A percentile compares a stretch with the other conserved stretches of the same genome.
Conservation (phyloP, 2,329 filamentous ascomycete genomes). For the Sordariomycetes sp. region DNA sequence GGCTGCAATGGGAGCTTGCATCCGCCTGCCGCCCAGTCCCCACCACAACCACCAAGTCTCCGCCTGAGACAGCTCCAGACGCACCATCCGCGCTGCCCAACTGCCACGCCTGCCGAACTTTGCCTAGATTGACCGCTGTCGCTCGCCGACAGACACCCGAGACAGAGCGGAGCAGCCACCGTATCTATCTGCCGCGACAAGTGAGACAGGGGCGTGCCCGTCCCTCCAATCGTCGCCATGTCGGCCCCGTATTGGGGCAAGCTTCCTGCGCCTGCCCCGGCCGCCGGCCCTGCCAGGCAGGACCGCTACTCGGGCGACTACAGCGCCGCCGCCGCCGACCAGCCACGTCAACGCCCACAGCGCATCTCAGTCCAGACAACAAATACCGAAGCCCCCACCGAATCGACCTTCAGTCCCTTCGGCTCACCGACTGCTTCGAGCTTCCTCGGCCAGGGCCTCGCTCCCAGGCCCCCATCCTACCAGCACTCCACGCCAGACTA, state of each 20-base stretch:
- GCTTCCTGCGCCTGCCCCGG: conserved; percentile 17
- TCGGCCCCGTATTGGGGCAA: conserved; percentile 40
- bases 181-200: conserved; percentile 4
- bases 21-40: conserved; percentile 4
- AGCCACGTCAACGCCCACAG: conserved; percentile 33
- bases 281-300: conserved; percentile 9
- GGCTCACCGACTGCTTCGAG: conserved; percentile 42
- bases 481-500: conserved; percentile 30
- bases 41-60: conserved; percentile 1
- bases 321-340: conserved; percentile 20
- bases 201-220: conserved; percentile 7
- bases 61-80: neutral
- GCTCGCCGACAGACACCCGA: conserved; percentile 8
- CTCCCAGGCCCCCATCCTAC: conserved; percentile 48
- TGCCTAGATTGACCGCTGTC: neutral
- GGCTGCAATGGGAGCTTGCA: conserved; percentile 19
- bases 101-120: no score
- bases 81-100: neutral
- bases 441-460: conserved; percentile 39
- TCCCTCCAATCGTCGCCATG: conserved; percentile 14
- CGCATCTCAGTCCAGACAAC: conserved; percentile 45
- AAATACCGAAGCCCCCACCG: conserved; percentile 42
- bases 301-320: conserved; percentile 5
- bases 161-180: conserved; percentile 4
- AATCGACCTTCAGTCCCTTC: conserved; percentile 48